phyloP scores from a whole-genome alignment of 805 yeast genomes.

The Candida jianshihensis region DNA sequence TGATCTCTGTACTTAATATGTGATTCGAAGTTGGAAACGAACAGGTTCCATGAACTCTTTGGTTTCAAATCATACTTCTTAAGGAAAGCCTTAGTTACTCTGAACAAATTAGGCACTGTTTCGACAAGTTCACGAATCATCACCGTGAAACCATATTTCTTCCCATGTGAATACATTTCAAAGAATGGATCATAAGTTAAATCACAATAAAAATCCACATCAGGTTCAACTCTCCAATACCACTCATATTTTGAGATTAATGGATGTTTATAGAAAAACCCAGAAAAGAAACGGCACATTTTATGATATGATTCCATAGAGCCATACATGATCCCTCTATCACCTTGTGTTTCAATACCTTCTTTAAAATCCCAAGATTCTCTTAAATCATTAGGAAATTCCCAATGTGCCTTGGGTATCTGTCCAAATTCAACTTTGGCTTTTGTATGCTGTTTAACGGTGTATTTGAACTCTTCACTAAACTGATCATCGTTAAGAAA shows the following conservation, averaged over 20 bases:
- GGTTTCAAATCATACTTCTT: constrained; percentile 39
- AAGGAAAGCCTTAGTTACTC: constrained; percentile 62
- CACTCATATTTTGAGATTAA: constrained; percentile 66
- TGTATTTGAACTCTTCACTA: constrained; percentile 48
- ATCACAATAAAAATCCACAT: constrained; percentile 85
- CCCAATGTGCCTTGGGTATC: constrained; percentile 59
- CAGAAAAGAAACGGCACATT: constrained; percentile 93
- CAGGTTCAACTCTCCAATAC: constrained; percentile 97
- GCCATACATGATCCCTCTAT: constrained; percentile 79
- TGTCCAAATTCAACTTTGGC: constrained; percentile 68
- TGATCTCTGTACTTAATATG: constrained; percentile 28
- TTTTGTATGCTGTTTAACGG: constrained; percentile 45
- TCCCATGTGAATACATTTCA: constrained; percentile 63
- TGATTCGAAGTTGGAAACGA: constrained; percentile 35
- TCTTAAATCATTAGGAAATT: constrained; percentile 41
- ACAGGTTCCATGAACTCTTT: constrained; percentile 65
- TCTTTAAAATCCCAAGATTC: constrained; percentile 35
- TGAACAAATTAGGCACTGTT: constrained; percentile 77
- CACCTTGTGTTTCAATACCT: constrained; percentile 68
- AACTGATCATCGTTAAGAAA: constrained; percentile 76
- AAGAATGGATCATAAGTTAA: constrained; percentile 85
- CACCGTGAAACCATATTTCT: constrained; percentile 82
- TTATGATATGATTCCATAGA: constrained; percentile 76
- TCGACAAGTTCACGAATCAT: constrained; percentile 70
- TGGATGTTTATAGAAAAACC: constrained; percentile 75